These are phyloP conservation scores for Blastobotrys parvus DNA, from an alignment of 805 yeast genomes.

Conservation along the genomic window DNA sequence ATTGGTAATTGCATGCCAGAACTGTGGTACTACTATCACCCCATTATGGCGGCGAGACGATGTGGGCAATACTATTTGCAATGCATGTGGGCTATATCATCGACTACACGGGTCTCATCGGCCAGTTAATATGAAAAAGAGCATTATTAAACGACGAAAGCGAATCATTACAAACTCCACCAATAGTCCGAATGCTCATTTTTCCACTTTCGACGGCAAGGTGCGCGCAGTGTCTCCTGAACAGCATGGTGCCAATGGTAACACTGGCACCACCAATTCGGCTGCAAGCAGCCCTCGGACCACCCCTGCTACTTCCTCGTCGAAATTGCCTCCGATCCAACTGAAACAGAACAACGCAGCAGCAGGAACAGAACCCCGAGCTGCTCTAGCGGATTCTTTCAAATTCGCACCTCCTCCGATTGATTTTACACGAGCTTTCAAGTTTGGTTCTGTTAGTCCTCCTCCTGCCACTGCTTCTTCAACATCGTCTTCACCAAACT, in stretches of 20 bases:
- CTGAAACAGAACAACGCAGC: background rate
- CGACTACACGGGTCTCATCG: slow-evolving; percentile 68
- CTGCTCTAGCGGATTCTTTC: too few relatives aligned
- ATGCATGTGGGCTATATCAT: slow-evolving; percentile 76
- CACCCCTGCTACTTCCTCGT: background rate
- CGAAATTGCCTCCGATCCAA: background rate
- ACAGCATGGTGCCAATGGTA: background rate
- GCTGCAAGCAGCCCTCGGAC: background rate
- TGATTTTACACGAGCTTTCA: slow-evolving; percentile 3
- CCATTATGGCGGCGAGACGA: slow-evolving; percentile 85
- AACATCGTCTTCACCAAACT: too few relatives aligned
- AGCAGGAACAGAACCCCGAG: too few relatives aligned
- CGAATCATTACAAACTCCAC: slow-evolving; percentile 29
- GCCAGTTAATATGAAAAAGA: slow-evolving; percentile 66
- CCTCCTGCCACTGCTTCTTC: background rate
- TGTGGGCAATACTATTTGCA: slow-evolving; percentile 74
- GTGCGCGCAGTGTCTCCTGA: background rate
- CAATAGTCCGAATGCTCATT: background rate
- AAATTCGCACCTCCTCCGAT: slow-evolving; percentile 1
- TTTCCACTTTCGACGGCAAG: background rate
- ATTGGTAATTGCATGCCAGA: slow-evolving; percentile 63
- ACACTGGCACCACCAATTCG: slow-evolving; percentile 1
- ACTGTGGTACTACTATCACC: slow-evolving; percentile 78
- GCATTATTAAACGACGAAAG: slow-evolving; percentile 66
- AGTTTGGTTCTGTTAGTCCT: background rate